Base-by-base conservation (phyloP, 371 early-diverging fungal species). In the Mortierella sp. region DNA sequence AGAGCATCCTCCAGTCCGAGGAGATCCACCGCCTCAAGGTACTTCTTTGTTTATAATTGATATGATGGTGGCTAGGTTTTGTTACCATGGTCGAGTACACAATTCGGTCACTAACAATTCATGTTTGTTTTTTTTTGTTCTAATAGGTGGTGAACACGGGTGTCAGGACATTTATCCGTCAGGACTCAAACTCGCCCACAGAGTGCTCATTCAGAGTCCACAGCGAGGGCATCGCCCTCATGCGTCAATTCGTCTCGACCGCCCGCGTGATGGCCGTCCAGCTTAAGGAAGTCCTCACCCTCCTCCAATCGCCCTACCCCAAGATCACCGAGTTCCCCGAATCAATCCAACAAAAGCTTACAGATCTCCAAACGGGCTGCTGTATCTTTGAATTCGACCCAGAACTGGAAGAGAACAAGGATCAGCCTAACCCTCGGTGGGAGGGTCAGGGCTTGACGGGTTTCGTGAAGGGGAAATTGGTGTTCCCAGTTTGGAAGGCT, bases 61-160 rank as follows among this genome's bases (percentile, higher is more conserved):
- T n/a, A n/a, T n/a, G 7, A 55, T 32, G 60, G 10, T 32, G 3
- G 0, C n/a, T 12, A 14, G 48, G 12, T 4, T 60, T 5, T 32
- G 14, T 6, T 24, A 18, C 18, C 46, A 29, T 35, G 29, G n/a
- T 18, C 1, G 35, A 24, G 38, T 51, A 35, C 35, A 56, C 12
- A 24, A 21, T 48, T 77, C 77, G 72, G 48, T 41, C 24, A 29
- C 24, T n/a, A 71, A 46, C 35, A 38, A 70, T 18, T 18, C 51
- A 48, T 43, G 44, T 32, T 0, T 43, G 4, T 1, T 35, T 35
- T 35, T 35, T 35, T 35, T 46, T 51, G 8, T 54, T 65, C 38
- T 82, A 73, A 14, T 75, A 91, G 87, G 89, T 95, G 6, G 96
- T 98, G 72, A 97, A 98, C 89, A 96, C 98, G 0, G 98, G 98